These are phyloP conservation scores for Alternaria consortialis DNA, from an alignment of 2,329 filamentous ascomycete species.

Conservation along the genomic window DNA sequence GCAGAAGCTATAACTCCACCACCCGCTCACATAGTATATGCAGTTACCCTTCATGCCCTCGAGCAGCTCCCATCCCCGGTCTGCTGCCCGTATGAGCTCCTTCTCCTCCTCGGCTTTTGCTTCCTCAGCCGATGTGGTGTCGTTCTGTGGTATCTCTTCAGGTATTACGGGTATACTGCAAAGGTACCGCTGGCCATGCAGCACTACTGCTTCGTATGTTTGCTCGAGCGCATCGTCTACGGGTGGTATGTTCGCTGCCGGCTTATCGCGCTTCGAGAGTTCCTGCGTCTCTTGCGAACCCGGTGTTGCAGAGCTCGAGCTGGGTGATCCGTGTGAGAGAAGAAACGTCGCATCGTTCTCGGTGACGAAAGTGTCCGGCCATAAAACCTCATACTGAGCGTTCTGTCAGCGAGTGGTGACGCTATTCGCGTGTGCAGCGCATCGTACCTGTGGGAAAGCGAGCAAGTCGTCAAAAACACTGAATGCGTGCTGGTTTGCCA, in stretches of 20 bases:
- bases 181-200: slow-evolving; percentile 77
- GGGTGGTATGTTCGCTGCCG: slow-evolving; percentile 21
- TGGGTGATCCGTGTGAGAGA: slow-evolving; percentile 53
- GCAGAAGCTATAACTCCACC: slow-evolving; percentile 98
- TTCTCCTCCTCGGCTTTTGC: slow-evolving; percentile 79
- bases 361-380: slow-evolving; percentile 75
- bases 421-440: background rate
- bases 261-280: slow-evolving; percentile 44
- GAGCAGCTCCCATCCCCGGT: slow-evolving; percentile 81
- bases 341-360: slow-evolving; percentile 73
- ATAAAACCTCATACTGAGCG: slow-evolving; percentile 78
- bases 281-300: slow-evolving; percentile 49
- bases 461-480: slow-evolving; percentile 89
- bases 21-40: slow-evolving; percentile 84
- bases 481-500: slow-evolving; percentile 70
- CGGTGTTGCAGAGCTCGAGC: slow-evolving; percentile 37
- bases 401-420: slow-evolving; percentile 19
- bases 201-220: slow-evolving; percentile 77
- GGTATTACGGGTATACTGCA: slow-evolving; percentile 81
- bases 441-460: slow-evolving; percentile 81
- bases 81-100: slow-evolving; percentile 79
- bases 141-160: slow-evolving; percentile 61
- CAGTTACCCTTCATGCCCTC: slow-evolving; percentile 80
- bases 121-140: slow-evolving; percentile 72
- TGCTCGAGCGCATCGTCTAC: slow-evolving; percentile 41